phyloP scores from a whole-genome alignment of 441 rosid species.

The Cnidoscolus chayamansa region DNA sequence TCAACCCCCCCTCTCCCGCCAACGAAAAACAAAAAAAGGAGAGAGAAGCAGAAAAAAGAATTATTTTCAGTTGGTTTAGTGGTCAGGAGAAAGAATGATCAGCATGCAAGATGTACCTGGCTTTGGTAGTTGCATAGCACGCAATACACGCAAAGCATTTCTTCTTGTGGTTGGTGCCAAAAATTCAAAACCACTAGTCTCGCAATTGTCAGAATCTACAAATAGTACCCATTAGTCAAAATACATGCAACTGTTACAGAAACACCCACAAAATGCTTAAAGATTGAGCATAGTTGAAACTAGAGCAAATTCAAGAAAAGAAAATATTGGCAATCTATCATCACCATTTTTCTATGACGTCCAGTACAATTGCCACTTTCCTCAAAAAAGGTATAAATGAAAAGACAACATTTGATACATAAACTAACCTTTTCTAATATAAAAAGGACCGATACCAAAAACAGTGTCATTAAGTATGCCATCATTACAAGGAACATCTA shows the following conservation, averaged over 20 bases:
- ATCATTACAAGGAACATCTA: conserved; percentile 34
- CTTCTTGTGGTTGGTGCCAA: conserved; percentile 84
- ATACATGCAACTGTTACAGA: neutral
- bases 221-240: conserved; percentile 13
- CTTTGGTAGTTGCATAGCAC: conserved; percentile 95
- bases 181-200: conserved; percentile 75
- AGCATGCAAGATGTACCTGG: conserved; percentile 54
- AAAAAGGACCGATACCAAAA: conserved; percentile 83
- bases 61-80: neutral
- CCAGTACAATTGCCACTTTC: neutral
- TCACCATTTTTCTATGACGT: neutral
- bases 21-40: neutral
- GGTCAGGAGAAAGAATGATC: neutral
- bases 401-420: conserved; percentile 9
- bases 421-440: conserved; percentile 66
- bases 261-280: neutral
- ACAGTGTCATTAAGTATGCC: conserved; percentile 47
- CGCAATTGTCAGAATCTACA: conserved; percentile 46
- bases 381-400: neutral
- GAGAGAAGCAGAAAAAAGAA: neutral
- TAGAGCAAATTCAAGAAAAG: conserved; percentile 2
- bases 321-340: neutral
- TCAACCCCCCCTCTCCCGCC: neutral
- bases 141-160: conserved; percentile 83
- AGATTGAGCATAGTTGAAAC: neutral